A percentile compares a stretch with the other conserved stretches of the same genome.
These are phyloP conservation scores for Babesia caballi DNA, from an alignment of 169 alveolate species.

Conservation along the genomic window DNA sequence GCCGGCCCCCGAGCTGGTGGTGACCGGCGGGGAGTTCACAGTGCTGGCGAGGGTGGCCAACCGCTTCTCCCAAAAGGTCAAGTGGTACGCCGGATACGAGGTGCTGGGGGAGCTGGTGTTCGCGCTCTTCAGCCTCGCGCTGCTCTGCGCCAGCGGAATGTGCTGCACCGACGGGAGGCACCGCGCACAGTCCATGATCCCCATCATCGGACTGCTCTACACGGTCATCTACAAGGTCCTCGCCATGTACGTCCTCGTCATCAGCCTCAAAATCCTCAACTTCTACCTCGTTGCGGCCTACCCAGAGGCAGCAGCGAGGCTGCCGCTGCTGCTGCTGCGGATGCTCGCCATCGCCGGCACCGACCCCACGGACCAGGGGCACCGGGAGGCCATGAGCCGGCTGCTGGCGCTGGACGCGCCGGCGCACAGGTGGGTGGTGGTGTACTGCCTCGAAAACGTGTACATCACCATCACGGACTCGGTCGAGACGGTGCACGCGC, in stretches of 20 bases:
- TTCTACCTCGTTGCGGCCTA: conserved; percentile 18
- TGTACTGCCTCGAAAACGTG: conserved; percentile 52
- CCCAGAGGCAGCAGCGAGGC: background rate
- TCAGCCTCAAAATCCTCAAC: conserved; percentile 20
- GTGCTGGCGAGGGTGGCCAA: conserved; percentile 8
- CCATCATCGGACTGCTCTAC: conserved; percentile 38
- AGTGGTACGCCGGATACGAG: conserved; percentile 45
- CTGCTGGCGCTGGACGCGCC: conserved; percentile 13
- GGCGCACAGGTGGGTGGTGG: conserved; percentile 24
- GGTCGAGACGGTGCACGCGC: conserved; percentile 20
- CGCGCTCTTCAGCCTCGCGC: conserved; percentile 43
- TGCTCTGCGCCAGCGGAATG: conserved; percentile 38
- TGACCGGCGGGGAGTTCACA: background rate
- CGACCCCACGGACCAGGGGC: background rate
- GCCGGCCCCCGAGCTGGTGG: background rate
- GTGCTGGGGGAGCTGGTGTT: conserved; percentile 57
- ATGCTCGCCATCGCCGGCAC: background rate
- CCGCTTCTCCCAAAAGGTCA: background rate
- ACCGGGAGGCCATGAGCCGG: background rate
- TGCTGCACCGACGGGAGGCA: conserved; percentile 41
- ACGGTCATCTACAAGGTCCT: conserved; percentile 49
- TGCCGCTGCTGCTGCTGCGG: background rate
- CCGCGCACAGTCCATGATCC: conserved; percentile 46
- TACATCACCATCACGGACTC: conserved; percentile 57
- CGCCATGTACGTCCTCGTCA: conserved; percentile 42